A percentile compares a stretch with the other conserved stretches of the same genome.
These are phyloP conservation scores for Agaricus blazei DNA, from an alignment of 768 basidiomycete species.

Conservation along the genomic window DNA sequence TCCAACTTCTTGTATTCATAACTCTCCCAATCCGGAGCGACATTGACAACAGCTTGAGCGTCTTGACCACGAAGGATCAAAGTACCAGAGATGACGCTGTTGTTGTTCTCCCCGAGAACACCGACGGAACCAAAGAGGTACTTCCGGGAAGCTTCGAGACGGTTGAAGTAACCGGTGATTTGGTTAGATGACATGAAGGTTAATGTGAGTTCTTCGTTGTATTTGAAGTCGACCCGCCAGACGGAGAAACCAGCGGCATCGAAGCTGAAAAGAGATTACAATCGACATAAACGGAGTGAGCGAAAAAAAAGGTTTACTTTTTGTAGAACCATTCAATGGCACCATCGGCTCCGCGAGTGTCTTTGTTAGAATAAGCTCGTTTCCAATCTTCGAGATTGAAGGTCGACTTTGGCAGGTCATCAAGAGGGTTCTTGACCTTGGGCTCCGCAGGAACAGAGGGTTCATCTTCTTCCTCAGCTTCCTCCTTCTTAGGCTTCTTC, in stretches of 20 bases:
- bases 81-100: constrained; percentile 77
- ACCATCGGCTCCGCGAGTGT: constrained; percentile 81
- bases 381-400: constrained; percentile 97
- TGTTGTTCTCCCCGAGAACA: constrained; percentile 77
- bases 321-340: constrained; percentile 96
- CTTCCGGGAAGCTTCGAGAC: constrained; percentile 94
- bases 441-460: constrained; percentile 72
- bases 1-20: constrained; percentile 80
- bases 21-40: constrained; percentile 89
- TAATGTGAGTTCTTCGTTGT: constrained; percentile 88
- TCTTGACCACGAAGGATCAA: constrained; percentile 84
- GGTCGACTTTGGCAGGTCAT: constrained; percentile 80
- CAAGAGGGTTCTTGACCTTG: constrained; percentile 93
- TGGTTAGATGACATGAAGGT: constrained; percentile 95
- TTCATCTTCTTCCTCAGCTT: constrained; percentile 71
- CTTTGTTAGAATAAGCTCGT: constrained; percentile 95
- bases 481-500: constrained; percentile 63
- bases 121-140: constrained; percentile 93
- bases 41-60: constrained; percentile 60
- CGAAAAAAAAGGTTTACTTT: constrained; percentile 50
- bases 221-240: constrained; percentile 96
- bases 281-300: no score
- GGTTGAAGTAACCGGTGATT: constrained; percentile 95
- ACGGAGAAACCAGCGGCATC: constrained; percentile 86
- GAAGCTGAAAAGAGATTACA: constrained; percentile 44